Percentiles rank a stretch among this genome's conserved stretches.
Conservation (phyloP, 257 asterid species). For the Capsicum baccatum region DNA sequence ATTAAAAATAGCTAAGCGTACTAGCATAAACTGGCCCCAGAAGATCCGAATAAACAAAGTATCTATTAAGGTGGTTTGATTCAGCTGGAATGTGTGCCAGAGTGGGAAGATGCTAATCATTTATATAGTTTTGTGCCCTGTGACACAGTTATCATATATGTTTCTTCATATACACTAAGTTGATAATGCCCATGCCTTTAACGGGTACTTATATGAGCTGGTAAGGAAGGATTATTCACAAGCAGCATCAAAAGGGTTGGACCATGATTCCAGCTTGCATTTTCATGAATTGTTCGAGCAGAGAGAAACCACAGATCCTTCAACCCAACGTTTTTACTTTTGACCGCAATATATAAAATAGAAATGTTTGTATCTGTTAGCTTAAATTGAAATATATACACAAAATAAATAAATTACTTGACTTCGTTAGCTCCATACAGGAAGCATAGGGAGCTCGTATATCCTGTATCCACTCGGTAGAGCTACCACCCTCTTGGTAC, state of each 20-base stretch:
- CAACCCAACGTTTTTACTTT: not conserved
- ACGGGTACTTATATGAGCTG: not conserved
- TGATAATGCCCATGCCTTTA: not conserved
- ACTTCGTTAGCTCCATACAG: not conserved
- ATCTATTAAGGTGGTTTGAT: not conserved
- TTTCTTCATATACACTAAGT: not conserved
- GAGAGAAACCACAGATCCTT: not conserved
- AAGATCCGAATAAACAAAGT: constrained; percentile 7
- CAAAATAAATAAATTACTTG: not conserved
- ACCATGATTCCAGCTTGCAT: constrained; percentile 6
- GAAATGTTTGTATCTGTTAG: not conserved
- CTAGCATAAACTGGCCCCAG: not conserved
- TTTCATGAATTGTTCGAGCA: not conserved
- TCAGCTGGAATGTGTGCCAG: not conserved
- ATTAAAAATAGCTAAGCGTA: not conserved
- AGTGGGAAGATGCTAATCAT: constrained; percentile 7
- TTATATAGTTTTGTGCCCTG: not conserved
- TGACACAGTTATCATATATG: not conserved
- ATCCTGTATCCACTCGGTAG: not conserved
- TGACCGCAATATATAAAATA: not conserved
- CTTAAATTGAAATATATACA: not conserved
- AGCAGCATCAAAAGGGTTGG: not conserved
- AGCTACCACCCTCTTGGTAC: constrained; percentile 1
- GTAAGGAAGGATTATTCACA: not conserved
- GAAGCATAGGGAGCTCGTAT: not conserved